phyloP scores from a whole-genome alignment of 768 basidiomycete species.

The Leucocoprinus leucothites region DNA sequence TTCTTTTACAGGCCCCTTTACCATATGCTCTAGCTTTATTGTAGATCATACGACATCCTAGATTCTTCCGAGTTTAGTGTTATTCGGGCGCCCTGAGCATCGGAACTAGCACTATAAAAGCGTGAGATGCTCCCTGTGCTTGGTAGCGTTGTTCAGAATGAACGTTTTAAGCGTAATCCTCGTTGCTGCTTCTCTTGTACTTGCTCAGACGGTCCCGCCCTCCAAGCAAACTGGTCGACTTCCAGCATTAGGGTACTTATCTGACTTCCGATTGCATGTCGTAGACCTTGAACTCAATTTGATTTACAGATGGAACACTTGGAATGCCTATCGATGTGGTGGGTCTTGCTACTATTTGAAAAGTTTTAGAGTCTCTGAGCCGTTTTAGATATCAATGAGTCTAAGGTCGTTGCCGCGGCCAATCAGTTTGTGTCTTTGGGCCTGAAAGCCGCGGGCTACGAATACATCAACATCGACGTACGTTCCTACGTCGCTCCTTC shows the following conservation, averaged over 20 bases:
- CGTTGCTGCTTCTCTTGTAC: constrained; percentile 1
- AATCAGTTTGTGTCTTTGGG: constrained; percentile 44
- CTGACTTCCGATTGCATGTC: background rate
- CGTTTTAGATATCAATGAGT: constrained; percentile 38
- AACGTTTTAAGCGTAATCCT: constrained; percentile 1
- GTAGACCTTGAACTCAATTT: background rate
- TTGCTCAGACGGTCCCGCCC: constrained; percentile 32
- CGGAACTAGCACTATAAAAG: background rate
- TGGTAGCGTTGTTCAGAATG: background rate
- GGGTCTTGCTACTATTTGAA: background rate
- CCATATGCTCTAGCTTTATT: too few relatives aligned
- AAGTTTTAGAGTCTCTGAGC: background rate
- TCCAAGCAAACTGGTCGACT: constrained; percentile 37
- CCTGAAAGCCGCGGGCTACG: constrained; percentile 44
- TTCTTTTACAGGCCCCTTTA: too few relatives aligned
- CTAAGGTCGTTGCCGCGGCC: constrained; percentile 43
- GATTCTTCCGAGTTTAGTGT: background rate
- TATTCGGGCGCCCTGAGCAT: background rate
- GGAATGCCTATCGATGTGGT: constrained; percentile 46
- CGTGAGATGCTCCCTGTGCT: background rate
- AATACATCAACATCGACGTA: constrained; percentile 53
- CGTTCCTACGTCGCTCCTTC: constrained; percentile 11
- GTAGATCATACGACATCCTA: background rate
- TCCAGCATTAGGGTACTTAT: constrained; percentile 43
- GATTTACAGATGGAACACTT: constrained; percentile 44